phyloP scores from a whole-genome alignment of 2,329 filamentous ascomycete species.

The Clathrospora elynae region DNA sequence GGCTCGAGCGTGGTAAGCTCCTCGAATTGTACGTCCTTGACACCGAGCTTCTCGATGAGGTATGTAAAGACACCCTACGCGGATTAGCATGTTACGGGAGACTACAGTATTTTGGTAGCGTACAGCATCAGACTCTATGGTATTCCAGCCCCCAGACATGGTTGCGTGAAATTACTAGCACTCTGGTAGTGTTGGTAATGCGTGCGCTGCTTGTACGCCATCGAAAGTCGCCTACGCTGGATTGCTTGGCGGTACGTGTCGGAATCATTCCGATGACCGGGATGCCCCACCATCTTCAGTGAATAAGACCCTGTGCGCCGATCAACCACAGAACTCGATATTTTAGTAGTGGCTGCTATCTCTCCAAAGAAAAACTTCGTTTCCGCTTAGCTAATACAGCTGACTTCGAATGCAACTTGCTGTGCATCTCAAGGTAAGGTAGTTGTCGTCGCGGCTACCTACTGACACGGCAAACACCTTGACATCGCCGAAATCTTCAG shows the following conservation, averaged over 20 bases:
- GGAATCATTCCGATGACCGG: slow-evolving; percentile 24
- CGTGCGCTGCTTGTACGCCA: slow-evolving; percentile 18
- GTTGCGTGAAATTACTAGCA: slow-evolving; percentile 2
- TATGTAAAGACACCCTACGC: slow-evolving; percentile 91
- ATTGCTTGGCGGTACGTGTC: slow-evolving; percentile 20
- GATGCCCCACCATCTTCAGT: slow-evolving; percentile 1
- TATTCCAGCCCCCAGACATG: slow-evolving; percentile 31
- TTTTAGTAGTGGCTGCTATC: background rate
- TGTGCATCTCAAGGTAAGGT: too few species aligned
- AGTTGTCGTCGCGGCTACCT: too few species aligned
- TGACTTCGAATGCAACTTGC: too few species aligned
- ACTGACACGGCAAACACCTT: too few species aligned
- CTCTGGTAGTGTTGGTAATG: slow-evolving; percentile 11
- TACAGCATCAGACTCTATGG: slow-evolving; percentile 71
- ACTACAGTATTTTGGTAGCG: slow-evolving; percentile 37
- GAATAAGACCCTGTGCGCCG: background rate
- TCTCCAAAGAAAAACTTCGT: too few species aligned
- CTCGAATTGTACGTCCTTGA: slow-evolving; percentile 94
- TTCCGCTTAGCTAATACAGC: too few species aligned
- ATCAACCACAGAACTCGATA: too few species aligned
- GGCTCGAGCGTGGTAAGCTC: slow-evolving; percentile 90
- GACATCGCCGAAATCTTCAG: too few species aligned
- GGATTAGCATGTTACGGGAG: slow-evolving; percentile 10
- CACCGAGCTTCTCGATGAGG: slow-evolving; percentile 88
- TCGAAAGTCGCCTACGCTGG: slow-evolving; percentile 23